Base-by-base conservation (phyloP, 805 yeast genomes). In the Priceomyces medius region DNA sequence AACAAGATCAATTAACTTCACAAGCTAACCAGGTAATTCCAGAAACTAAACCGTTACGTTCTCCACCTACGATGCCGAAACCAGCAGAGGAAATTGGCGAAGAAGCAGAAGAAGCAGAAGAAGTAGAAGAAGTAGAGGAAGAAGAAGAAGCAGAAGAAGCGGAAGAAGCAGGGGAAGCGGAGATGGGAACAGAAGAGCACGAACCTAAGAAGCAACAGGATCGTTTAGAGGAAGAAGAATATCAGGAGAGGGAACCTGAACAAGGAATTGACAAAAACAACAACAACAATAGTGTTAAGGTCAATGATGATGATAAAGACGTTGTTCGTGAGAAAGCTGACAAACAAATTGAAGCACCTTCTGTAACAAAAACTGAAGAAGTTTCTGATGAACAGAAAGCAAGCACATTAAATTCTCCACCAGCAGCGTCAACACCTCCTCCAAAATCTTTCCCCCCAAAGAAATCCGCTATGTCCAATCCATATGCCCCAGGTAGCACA, bases 401-500 rank as follows among this genome's bases (percentile, higher is more conserved):
- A 13, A 13, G n/a, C n/a, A n/a, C n/a, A n/a, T n/a, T n/a, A n/a
- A n/a, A n/a, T n/a, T n/a, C n/a, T n/a, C n/a, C n/a, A n/a, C n/a
- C n/a, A n/a, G 16, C n/a, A 9, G 7, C 16, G 16, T 28, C 16
- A 28, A 26, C 31, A 13, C 40, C 35, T 18, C 39, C 37, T 6
- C 34, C 42, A n/a, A 31, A 13, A 13, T 12, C 7, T 8, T 8
- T 8, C 7, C 12, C 13, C 7, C 34, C 16, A 6, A 17, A 13
- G 17, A 35, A 27, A 20, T 7, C 38, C 7, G 26, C 45, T 2
- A 45, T 46, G 31, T 44, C 41, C 10, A 68, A 68, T 40, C 73
- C 73, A 3, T 68, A 68, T 45, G 73, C 73, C 7, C 73, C 73
- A 17, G 58, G 54, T 7, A 53, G 47, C 1, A 29, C 48, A 2